Base-by-base conservation (phyloP, 805 yeast species). In the Kazachstania psychrophila region DNA sequence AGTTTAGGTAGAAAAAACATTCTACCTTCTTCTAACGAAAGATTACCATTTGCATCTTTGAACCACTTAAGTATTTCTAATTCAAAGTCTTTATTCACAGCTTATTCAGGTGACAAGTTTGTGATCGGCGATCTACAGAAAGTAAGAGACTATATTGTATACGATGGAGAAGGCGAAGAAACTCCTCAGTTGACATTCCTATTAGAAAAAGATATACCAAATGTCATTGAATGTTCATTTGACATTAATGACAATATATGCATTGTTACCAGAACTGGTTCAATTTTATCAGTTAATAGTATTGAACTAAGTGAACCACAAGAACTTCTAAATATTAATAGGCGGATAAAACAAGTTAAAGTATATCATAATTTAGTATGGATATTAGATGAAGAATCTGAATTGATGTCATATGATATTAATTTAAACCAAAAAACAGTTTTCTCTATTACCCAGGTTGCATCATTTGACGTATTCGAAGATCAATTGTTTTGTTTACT, bases 41-140 rank as follows among this genome's bases (percentile, higher is more conserved):
- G 39, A 14, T 38, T 53, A 35, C 69, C 62, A 13, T 67, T 42
- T 54, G 60, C 54, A 36, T 54, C 40, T 20, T 38, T 56, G 28
- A 59, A 58, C 15, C 61, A 69, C 34, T 50, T 71, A 8, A 59
- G 62, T 12, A 63, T 66, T 31, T 61, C 64, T 14, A 59, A 63
- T 33, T 42, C 36, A 1, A 38, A 38, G 7, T 51, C 56, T 1
- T 28, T 62, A 10, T 62, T 59, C 45, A 67, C 65, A 1, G 68
- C 70, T 3, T 62, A 68, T 4, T 64, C 68, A 33, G 52, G 60
- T 5, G 45, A 44, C 4, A 49, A 49, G 26, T 45, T 68, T 13
- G 60, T 61, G 2, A 35, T 66, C 10, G 72, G 69, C 6, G 41
- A 46, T 2, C 45, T 68, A 16, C 52, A 52, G 23, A 44, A 46